Conservation (phyloP, 1,139 yeast genomes). For the Diutina scorzettiae region DNA sequence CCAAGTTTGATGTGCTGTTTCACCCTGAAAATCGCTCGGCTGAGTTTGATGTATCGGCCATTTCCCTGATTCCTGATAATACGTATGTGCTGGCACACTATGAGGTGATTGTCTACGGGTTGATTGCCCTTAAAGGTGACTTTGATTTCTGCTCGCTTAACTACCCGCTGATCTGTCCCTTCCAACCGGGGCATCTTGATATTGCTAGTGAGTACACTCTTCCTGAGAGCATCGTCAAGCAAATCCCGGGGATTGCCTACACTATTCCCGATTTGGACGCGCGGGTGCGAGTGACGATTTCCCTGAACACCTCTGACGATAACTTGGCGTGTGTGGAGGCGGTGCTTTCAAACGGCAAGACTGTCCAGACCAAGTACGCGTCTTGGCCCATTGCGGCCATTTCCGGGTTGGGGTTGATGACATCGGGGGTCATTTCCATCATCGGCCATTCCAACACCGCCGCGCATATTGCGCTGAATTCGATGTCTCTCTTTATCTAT, state of each 20-base stretch:
- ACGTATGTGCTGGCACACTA: slow-evolving; percentile 64
- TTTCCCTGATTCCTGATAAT: slow-evolving; percentile 50
- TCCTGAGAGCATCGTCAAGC: slow-evolving; percentile 25
- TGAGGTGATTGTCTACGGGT: slow-evolving; percentile 71
- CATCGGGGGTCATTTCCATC: slow-evolving; percentile 78
- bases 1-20: slow-evolving; percentile 48
- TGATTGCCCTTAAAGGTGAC: slow-evolving; percentile 43
- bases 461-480: slow-evolving; percentile 92
- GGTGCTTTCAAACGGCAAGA: slow-evolving; percentile 71
- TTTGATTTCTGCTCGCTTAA: slow-evolving; percentile 51
- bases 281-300: slow-evolving; percentile 58
- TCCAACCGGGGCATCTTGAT: slow-evolving; percentile 78
- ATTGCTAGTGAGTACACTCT: slow-evolving; percentile 29
- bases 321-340: slow-evolving; percentile 92
- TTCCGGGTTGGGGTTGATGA: slow-evolving; percentile 75
- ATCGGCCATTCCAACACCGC: slow-evolving; percentile 89
- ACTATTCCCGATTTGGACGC: slow-evolving; percentile 94
- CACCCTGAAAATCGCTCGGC: slow-evolving; percentile 55
- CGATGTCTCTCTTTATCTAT: slow-evolving; percentile 83
- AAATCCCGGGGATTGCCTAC: slow-evolving; percentile 75
- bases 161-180: slow-evolving; percentile 59
- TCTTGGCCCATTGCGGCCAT: slow-evolving; percentile 96
- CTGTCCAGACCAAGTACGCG: slow-evolving; percentile 90
- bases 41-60: slow-evolving; percentile 59
- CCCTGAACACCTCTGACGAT: slow-evolving; percentile 24